Conservation (phyloP, 768 basidiomycete genomes). For the Harrya chromipes region DNA sequence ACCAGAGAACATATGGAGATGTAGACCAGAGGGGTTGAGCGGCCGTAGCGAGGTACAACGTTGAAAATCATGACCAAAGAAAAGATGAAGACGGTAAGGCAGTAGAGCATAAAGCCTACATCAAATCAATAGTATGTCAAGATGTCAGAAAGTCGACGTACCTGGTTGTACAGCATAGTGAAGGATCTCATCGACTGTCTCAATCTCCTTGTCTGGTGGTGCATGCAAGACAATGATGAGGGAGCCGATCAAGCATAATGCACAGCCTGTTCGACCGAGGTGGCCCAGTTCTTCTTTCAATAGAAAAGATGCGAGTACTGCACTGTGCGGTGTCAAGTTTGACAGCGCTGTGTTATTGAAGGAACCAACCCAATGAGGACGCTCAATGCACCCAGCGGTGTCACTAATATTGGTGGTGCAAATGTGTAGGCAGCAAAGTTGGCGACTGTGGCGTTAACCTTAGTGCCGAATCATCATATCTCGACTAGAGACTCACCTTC, state of each 20-base stretch:
- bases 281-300: slow-evolving; percentile 93
- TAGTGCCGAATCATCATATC: background rate
- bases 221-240: slow-evolving; percentile 95
- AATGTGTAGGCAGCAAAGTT: slow-evolving; percentile 98
- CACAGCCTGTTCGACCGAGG: slow-evolving; percentile 84
- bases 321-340: slow-evolving; percentile 46
- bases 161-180: slow-evolving; percentile 92
- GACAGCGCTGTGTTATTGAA: background rate
- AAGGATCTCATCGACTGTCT: slow-evolving; percentile 92
- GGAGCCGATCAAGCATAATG: slow-evolving; percentile 80
- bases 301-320: slow-evolving; percentile 89
- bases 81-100: slow-evolving; percentile 79
- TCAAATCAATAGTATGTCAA: slow-evolving; percentile 7
- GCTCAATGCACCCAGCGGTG: slow-evolving; percentile 93
- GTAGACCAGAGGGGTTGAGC: slow-evolving; percentile 86
- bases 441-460: slow-evolving; percentile 47
- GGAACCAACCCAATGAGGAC: slow-evolving; percentile 87
- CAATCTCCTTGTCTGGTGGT: slow-evolving; percentile 89
- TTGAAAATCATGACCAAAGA: slow-evolving; percentile 83
- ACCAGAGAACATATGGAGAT: slow-evolving; percentile 96
- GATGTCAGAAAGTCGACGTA: slow-evolving; percentile 32
- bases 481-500: slow-evolving; percentile 59
- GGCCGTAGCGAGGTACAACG: slow-evolving; percentile 82
- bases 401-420: slow-evolving; percentile 97
- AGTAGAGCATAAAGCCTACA: slow-evolving; percentile 87